phyloP scores from a whole-genome alignment of 306 rosid species.

The Cucurbita pepo region DNA sequence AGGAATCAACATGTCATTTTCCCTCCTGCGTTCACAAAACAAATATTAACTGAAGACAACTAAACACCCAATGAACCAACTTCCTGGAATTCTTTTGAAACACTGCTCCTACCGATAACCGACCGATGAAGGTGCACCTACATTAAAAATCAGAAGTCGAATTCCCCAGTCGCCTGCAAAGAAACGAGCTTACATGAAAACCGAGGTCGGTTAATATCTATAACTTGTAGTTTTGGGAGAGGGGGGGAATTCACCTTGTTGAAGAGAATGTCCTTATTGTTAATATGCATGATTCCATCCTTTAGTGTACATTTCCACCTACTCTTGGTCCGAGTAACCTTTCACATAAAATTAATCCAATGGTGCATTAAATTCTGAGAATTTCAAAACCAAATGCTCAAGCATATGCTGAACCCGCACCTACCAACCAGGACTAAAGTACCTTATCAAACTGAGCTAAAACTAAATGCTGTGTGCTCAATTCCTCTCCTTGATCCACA shows the following conservation, averaged over 20 bases:
- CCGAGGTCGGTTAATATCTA: background rate
- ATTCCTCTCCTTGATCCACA: constrained; percentile 76
- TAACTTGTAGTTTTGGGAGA: background rate
- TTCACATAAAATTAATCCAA: background rate
- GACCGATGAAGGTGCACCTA: constrained; percentile 7
- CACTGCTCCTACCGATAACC: constrained; percentile 9
- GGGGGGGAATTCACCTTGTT: constrained; percentile 47
- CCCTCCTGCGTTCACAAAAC: constrained; percentile 38
- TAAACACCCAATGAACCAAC: constrained; percentile 7
- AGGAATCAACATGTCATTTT: constrained; percentile 30
- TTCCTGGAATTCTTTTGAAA: constrained; percentile 18
- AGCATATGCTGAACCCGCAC: background rate
- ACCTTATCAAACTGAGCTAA: constrained; percentile 99
- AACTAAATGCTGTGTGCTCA: constrained; percentile 71
- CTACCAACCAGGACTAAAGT: background rate
- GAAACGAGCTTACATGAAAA: background rate
- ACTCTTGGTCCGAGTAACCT: constrained; percentile 99
- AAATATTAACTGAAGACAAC: constrained; percentile 36
- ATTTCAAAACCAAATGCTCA: background rate
- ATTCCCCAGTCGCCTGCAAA: constrained; percentile 90
- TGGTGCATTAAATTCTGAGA: background rate
- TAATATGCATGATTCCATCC: constrained; percentile 97
- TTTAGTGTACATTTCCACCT: constrained; percentile 93
- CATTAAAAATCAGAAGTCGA: constrained; percentile 66
- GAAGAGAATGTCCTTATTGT: constrained; percentile 86